Evolutionary conservation across 2,329 filamentous ascomycete genomes (phyloP).

Genomic region (Xylaria sp.): DNA sequence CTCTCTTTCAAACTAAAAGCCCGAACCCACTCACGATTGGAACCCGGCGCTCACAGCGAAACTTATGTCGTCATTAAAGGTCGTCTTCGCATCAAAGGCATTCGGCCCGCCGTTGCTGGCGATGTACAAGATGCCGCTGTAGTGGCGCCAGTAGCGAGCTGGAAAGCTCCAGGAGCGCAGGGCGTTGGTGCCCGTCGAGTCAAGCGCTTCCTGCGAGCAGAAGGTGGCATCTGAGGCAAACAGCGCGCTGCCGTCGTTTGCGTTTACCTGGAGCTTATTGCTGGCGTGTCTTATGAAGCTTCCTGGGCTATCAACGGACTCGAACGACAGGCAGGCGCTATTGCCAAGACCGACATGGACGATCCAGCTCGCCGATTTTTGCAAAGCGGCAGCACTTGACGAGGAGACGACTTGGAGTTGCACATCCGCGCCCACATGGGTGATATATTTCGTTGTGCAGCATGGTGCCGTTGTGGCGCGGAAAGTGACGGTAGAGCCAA

Average conservation of each 20-base stretch:
- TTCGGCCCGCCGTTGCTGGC: constrained; percentile 52
- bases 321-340: constrained; percentile 69
- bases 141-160: constrained; percentile 68
- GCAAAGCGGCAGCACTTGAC: constrained; percentile 60
- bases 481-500: constrained; percentile 63
- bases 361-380: constrained; percentile 64
- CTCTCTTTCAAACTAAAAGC: too few species aligned
- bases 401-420: constrained; percentile 65
- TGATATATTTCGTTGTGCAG: constrained; percentile 56
- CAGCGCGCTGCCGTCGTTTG: constrained; percentile 65
- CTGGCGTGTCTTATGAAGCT: constrained; percentile 68
- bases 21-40: background rate
- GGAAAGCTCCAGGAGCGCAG: constrained; percentile 70
- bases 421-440: constrained; percentile 62
- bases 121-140: constrained; percentile 51
- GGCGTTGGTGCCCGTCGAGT: constrained; percentile 58
- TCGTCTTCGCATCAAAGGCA: constrained; percentile 58
- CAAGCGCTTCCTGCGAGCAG: constrained; percentile 57
- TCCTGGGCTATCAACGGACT: constrained; percentile 67
- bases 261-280: constrained; percentile 62
- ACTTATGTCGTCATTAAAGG: constrained; percentile 66
- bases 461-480: constrained; percentile 64
- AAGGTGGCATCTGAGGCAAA: constrained; percentile 73
- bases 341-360: constrained; percentile 67
- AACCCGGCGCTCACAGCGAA: constrained; percentile 54